These are phyloP conservation scores for Thermothelomyces thermophilus DNA, from an alignment of 2,329 filamentous ascomycete species.

Conservation along the genomic window DNA sequence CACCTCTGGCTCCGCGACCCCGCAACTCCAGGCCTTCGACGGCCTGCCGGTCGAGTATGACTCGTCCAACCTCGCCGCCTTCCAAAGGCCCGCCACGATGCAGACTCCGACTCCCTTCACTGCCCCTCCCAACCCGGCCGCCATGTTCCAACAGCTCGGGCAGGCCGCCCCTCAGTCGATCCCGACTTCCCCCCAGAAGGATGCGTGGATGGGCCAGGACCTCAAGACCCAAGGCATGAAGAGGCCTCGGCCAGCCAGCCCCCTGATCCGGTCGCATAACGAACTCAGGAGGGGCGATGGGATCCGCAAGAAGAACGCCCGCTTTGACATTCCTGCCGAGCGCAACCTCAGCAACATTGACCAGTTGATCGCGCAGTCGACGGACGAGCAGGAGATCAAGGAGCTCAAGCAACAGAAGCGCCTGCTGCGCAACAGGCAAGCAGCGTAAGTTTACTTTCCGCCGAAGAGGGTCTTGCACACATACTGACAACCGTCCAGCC, in stretches of 20 bases:
- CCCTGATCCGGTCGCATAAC: slow-evolving; percentile 66
- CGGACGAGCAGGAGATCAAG: slow-evolving; percentile 89
- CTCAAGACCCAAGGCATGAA: slow-evolving; percentile 48
- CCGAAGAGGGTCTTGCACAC: not conserved
- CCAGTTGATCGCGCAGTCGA: slow-evolving; percentile 78
- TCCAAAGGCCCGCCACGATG: slow-evolving; percentile 42
- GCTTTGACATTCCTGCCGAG: slow-evolving; percentile 93
- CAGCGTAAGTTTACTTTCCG: slow-evolving; percentile 63
- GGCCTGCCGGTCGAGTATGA: slow-evolving; percentile 53
- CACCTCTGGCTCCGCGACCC: slow-evolving; percentile 65
- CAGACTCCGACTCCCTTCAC: slow-evolving; percentile 49
- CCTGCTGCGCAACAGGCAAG: slow-evolving; percentile 87
- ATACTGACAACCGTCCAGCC: slow-evolving; percentile 43
- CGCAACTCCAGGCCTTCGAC: slow-evolving; percentile 61
- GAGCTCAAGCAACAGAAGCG: slow-evolving; percentile 98
- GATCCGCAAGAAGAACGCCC: slow-evolving; percentile 97
- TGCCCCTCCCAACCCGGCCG: slow-evolving; percentile 43
- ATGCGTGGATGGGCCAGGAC: slow-evolving; percentile 44
- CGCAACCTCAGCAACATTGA: slow-evolving; percentile 94
- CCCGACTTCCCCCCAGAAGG: slow-evolving; percentile 52
- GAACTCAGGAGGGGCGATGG: slow-evolving; percentile 74
- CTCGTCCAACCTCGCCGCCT: slow-evolving; percentile 39
- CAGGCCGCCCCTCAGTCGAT: slow-evolving; percentile 42
- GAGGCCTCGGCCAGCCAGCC: slow-evolving; percentile 60
- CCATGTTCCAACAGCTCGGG: slow-evolving; percentile 48